Conservation (phyloP, 2,329 filamentous ascomycete genomes). For the Fusarium sublunatum region DNA sequence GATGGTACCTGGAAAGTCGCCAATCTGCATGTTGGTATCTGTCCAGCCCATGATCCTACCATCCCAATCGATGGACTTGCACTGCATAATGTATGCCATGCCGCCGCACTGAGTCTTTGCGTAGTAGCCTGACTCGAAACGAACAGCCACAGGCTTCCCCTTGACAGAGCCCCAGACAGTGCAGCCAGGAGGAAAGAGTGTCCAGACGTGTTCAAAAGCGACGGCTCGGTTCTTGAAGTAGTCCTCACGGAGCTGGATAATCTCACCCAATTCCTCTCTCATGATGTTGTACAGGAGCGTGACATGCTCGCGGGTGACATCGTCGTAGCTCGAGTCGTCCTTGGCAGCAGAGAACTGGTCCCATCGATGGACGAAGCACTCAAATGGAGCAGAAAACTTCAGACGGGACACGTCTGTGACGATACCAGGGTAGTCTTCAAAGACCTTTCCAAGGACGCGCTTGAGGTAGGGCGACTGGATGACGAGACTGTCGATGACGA, state of each 20-base stretch:
- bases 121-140: conserved; percentile 54
- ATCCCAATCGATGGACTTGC: conserved; percentile 60
- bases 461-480: conserved; percentile 72
- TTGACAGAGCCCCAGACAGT: conserved; percentile 55
- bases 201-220: conserved; percentile 64
- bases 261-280: conserved; percentile 62
- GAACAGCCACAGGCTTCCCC: conserved; percentile 54
- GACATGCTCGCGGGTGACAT: conserved; percentile 58
- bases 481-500: conserved; percentile 71
- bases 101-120: conserved; percentile 53
- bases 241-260: conserved; percentile 62
- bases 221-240: conserved; percentile 65
- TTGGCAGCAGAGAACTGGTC: conserved; percentile 57
- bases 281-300: conserved; percentile 60
- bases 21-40: conserved; percentile 51
- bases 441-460: conserved; percentile 63
- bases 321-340: conserved; percentile 56
- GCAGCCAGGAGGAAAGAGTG: conserved; percentile 62
- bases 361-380: conserved; percentile 75
- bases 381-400: conserved; percentile 69
- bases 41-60: conserved; percentile 60
- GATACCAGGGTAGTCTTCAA: conserved; percentile 69
- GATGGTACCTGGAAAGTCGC: conserved; percentile 57
- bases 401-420: conserved; percentile 69
- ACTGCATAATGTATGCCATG: conserved; percentile 53